Percentiles rank a stretch among this genome's conserved stretches.
phyloP scores from a whole-genome alignment of 1,284 basidiomycete genomes.

The Puccinia triticina region DNA sequence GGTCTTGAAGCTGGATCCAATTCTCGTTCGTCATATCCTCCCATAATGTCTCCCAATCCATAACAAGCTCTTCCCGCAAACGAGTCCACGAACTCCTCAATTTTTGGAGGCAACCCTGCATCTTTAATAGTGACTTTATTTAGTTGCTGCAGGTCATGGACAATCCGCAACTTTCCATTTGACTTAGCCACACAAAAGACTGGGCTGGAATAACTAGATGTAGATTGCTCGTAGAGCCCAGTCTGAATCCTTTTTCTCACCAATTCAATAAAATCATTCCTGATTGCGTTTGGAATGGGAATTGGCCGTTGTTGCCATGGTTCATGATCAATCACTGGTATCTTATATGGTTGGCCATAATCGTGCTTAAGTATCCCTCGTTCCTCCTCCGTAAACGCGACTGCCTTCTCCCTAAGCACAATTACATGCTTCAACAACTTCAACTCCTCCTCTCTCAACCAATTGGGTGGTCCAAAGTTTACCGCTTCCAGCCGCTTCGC shows the following conservation, averaged over 20 bases:
- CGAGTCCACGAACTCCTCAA: background rate
- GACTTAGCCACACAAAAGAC: background rate
- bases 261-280: background rate
- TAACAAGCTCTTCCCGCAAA: background rate
- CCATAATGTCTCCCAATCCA: background rate
- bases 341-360: background rate
- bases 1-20: background rate
- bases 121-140: slow-evolving; percentile 5
- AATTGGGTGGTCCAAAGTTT: too few relatives aligned
- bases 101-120: background rate
- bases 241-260: background rate
- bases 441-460: too few relatives aligned
- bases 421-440: background rate
- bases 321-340: background rate
- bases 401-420: background rate
- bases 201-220: background rate
- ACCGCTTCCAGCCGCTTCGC: too few relatives aligned
- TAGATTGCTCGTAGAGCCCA: background rate
- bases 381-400: background rate
- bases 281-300: background rate
- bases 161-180: background rate
- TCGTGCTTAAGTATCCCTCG: background rate
- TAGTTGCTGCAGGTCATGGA: background rate
- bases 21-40: background rate
- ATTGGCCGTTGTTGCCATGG: slow-evolving; percentile 12